phyloP scores from a whole-genome alignment of 2,329 filamentous ascomycete species.

The Trichoderma koningiopsis region DNA sequence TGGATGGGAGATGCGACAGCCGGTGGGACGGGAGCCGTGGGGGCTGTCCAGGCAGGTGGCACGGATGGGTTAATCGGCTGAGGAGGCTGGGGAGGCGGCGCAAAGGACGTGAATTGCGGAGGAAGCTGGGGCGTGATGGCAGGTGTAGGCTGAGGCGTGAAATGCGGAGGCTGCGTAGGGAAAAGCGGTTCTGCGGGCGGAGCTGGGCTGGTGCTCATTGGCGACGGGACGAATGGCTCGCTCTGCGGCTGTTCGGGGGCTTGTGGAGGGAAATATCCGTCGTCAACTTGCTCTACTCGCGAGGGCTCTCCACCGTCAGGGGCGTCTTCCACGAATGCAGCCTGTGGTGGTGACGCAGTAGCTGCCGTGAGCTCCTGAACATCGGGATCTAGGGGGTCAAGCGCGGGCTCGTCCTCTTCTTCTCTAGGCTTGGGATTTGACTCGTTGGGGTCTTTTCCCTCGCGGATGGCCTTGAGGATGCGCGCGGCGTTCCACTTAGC shows the following conservation, averaged over 20 bases:
- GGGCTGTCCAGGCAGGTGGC: conserved; percentile 12
- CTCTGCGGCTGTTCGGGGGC: conserved; percentile 20
- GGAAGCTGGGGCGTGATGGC: conserved; percentile 35
- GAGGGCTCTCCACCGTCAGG: conserved; percentile 47
- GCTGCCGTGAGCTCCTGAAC: conserved; percentile 37
- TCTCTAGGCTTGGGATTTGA: conserved; percentile 73
- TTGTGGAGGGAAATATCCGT: conserved; percentile 40
- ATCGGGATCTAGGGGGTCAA: conserved; percentile 41
- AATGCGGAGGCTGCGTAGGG: conserved; percentile 31
- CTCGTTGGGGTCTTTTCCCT: conserved; percentile 87
- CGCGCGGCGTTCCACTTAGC: conserved; percentile 94
- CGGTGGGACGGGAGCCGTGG: conserved; percentile 28
- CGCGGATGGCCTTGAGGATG: conserved; percentile 87
- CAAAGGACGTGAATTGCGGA: conserved; percentile 31
- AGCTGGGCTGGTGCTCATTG: conserved; percentile 37
- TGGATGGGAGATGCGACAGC: conserved; percentile 26
- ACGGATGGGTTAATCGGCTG: conserved; percentile 30
- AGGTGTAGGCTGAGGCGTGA: conserved; percentile 33
- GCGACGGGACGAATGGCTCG: conserved; percentile 41
- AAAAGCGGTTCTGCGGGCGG: conserved; percentile 28
- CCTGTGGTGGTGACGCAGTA: conserved; percentile 50
- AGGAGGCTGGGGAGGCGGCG: conserved; percentile 23
- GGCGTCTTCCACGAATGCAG: conserved; percentile 56
- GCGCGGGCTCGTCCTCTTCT: conserved; percentile 32
- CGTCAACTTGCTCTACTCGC: conserved; percentile 34